These are phyloP conservation scores for Eucalyptus regnans DNA, from an alignment of 345 rosid species.

Conservation along the genomic window DNA sequence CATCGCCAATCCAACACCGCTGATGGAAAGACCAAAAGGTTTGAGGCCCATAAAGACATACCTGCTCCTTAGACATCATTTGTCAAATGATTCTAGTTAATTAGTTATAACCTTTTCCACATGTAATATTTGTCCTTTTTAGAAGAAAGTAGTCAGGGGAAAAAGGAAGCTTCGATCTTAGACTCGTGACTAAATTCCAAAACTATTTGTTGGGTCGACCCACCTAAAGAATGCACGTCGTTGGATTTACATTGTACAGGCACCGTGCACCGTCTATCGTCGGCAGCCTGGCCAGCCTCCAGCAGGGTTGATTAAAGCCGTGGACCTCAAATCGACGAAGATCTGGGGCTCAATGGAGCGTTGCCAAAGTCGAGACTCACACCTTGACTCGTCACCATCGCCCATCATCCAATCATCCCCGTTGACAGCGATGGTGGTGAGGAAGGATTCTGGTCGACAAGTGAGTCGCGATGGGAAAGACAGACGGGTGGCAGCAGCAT, in stretches of 20 bases:
- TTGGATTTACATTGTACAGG: not conserved
- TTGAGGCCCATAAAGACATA: not conserved
- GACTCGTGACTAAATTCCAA: not conserved
- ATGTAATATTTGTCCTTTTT: not conserved
- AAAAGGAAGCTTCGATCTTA: not conserved
- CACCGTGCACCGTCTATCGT: not conserved
- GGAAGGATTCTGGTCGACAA: not conserved
- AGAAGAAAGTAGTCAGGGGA: not conserved
- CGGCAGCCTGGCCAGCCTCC: not conserved
- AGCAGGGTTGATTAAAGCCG: not conserved
- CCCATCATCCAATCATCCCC: not conserved
- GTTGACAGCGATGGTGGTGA: not conserved
- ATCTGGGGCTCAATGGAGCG: not conserved
- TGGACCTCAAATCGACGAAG: not conserved
- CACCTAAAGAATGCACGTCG: not conserved
- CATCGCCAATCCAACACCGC: not conserved
- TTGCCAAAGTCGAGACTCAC: not conserved
- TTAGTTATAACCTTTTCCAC: not conserved
- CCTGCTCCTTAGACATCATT: not conserved
- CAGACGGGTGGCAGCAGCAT: not conserved
- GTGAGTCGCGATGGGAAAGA: not conserved
- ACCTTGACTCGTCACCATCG: not conserved
- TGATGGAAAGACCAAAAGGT: not conserved
- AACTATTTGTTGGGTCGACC: not conserved
- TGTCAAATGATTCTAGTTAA: not conserved